Evolutionary conservation across 192 early-diverging fungal species (phyloP), one percentile per base, ranked within the genome.

Genomic region (Linnemannia exigua): DNA sequence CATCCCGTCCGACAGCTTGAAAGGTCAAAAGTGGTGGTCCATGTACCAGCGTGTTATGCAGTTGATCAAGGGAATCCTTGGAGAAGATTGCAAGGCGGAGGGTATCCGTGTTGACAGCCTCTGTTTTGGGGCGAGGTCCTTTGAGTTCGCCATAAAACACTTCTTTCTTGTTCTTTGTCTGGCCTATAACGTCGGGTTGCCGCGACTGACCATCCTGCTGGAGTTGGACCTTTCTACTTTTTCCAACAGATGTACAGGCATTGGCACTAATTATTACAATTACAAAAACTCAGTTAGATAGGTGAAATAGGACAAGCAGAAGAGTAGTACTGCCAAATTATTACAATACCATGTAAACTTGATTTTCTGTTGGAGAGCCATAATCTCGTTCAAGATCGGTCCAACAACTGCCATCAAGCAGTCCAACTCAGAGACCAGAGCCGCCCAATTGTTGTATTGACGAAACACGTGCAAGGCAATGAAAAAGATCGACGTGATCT

Each of bases 71-170:
- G 17, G 77, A 70, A 78, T 78, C 68, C 35, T 78, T 78, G 47
- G 77, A 58, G 47, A 71, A 78, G 1, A 78, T 61, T 70, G 77
- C 69, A 61, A 78, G 77, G 37, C 69, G 69, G 47, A 78, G 52
- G 28, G 71, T 17, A 61, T 78, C 77, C 31, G 71, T 79, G 46
- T 79, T 79, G 71, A 74, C 71, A 11, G 78, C 71, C 37, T 19
- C 78, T 73, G 71, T 14, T 25, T 33, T 28, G 67, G 71, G 78
- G 61, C 47, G 54, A 3, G 25, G 50, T 79, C 78, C 71, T 50
- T 79, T 79, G 37, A 72, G 51, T 58, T 79, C 79, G 11, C 79
- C 79, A 69, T 74, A 80, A 52, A 80, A 74, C n/a, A 80, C n/a
- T 67, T 73, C 78, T 61, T 74, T 2, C 28, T 35, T 41, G 8